phyloP scores from a whole-genome alignment of 306 rosid genomes.

The Trichosanthes cucumerina region DNA sequence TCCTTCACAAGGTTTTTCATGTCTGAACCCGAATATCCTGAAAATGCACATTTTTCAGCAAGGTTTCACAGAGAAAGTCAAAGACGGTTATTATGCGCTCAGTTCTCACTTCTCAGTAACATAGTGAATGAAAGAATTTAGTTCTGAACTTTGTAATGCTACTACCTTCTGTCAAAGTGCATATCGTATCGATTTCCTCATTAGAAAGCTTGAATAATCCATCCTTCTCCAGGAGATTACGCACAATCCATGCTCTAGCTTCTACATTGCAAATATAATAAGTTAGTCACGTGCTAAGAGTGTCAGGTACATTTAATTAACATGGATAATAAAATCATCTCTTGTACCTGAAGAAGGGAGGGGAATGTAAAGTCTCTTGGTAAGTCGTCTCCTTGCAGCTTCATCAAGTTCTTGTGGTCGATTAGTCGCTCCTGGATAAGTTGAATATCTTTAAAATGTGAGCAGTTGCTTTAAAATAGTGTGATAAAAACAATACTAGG shows the following conservation, averaged over 20 bases:
- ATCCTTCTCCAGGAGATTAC: conserved; percentile 68
- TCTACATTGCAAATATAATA: conserved; percentile 34
- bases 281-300: conserved; percentile 15
- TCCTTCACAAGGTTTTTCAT: conserved; percentile 90
- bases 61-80: conserved; percentile 9
- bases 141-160: conserved; percentile 1
- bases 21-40: conserved; percentile 95
- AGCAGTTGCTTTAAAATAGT: conserved; percentile 3
- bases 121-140: conserved; percentile 14
- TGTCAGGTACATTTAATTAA: conserved; percentile 5
- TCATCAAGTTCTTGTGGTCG: conserved; percentile 97
- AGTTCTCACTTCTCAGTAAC: conserved; percentile 6
- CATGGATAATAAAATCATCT: conserved; percentile 6
- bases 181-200: conserved; percentile 55
- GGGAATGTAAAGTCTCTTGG: conserved; percentile 86
- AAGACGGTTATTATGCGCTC: neutral
- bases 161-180: conserved; percentile 64
- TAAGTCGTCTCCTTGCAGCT: conserved; percentile 92
- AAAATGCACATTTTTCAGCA: conserved; percentile 13
- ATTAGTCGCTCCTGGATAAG: conserved; percentile 75
- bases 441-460: conserved; percentile 12
- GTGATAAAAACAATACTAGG: neutral
- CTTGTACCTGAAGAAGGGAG: conserved; percentile 73
- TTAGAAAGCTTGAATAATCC: conserved; percentile 55
- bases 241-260: conserved; percentile 76